phyloP scores from a whole-genome alignment of 73 alveolate genomes.

The Stentor roeselii region DNA sequence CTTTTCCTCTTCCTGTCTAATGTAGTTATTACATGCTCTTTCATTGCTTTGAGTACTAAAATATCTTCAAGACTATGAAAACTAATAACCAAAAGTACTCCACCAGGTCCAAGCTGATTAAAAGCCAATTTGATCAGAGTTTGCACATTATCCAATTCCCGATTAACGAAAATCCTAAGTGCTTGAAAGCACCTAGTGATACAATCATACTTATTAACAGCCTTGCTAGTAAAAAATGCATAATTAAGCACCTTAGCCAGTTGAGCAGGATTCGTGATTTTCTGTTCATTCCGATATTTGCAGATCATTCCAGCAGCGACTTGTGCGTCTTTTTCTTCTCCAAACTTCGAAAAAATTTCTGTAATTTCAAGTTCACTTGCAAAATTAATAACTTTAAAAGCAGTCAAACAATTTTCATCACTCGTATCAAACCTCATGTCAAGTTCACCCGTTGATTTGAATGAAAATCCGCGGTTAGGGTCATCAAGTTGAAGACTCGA shows the following conservation, averaged over 20 bases:
- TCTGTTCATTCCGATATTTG: neutral
- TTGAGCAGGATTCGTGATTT: neutral
- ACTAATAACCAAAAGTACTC: constrained; percentile 21
- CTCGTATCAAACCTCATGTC: constrained; percentile 28
- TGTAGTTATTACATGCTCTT: neutral
- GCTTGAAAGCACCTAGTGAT: constrained; percentile 30
- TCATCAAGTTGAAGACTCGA: neutral
- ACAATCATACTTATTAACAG: constrained; percentile 11
- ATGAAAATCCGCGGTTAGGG: constrained; percentile 32
- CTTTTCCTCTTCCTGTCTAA: neutral
- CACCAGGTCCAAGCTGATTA: neutral
- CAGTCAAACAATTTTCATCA: neutral
- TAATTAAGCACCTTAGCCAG: constrained; percentile 7
- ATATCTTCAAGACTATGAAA: constrained; percentile 31
- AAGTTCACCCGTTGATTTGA: neutral
- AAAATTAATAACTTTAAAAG: neutral
- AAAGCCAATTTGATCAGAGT: neutral
- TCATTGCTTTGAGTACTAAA: neutral
- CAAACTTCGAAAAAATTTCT: constrained; percentile 5
- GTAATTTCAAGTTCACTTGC: constrained; percentile 24
- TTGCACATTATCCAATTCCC: constrained; percentile 27
- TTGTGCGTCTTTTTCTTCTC: constrained; percentile 11
- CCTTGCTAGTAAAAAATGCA: constrained; percentile 14
- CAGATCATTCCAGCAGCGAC: constrained; percentile 9
- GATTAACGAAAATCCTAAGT: neutral